Base-by-base conservation (phyloP, 352 stramenopile species). In the Phytopythium chamaehyphon region DNA sequence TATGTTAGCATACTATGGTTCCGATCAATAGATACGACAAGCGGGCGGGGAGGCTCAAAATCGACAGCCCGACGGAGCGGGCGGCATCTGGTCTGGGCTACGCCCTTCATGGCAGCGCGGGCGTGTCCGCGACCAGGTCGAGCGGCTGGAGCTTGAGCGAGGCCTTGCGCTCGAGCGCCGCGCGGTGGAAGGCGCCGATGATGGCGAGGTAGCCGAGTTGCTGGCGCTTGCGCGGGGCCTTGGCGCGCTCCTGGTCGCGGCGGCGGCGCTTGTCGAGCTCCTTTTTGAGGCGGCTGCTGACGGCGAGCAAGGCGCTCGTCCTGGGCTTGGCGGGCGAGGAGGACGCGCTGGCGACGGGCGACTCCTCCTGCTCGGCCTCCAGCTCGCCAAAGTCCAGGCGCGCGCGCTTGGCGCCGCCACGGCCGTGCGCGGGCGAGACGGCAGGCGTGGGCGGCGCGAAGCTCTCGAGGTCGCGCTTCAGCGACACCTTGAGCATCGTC, bases 171-270 rank as follows among this genome's bases (percentile, higher is more conserved):
- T 93, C 80, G 48, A 77, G 76, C 6, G 77, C 74, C 5, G 83
- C 83, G 38, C 80, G 83, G 37, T 93, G 83, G 59, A 93, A 93
- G 3, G 83, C 83, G 11, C 77, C 73, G 28, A 86, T 64, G 51
- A 93, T 93, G 33, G 83, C 80, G 53, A 90, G 88, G 55, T 84
- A 91, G 57, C 71, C 88, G 47, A 93, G 62, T 36, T 93, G 77
- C 54, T 86, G 69, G 37, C 77, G 62, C 71, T 78, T 80, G 46
- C 73, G 63, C 36, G 76, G 64, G 18, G 59, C 71, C 40, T 76
- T 62, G 19, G 54, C 64, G 19, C 71, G 70, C 47, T 89, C 71
- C 26, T 62, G 71, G 28, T 81, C 78, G 24, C 64, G 61, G 16
- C 70, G 69, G 31, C 71, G 62, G 51, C 69, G 70, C 54, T 76